Conservation (phyloP, 495 filamentous ascomycete genomes). For the Penicillium parvum region DNA sequence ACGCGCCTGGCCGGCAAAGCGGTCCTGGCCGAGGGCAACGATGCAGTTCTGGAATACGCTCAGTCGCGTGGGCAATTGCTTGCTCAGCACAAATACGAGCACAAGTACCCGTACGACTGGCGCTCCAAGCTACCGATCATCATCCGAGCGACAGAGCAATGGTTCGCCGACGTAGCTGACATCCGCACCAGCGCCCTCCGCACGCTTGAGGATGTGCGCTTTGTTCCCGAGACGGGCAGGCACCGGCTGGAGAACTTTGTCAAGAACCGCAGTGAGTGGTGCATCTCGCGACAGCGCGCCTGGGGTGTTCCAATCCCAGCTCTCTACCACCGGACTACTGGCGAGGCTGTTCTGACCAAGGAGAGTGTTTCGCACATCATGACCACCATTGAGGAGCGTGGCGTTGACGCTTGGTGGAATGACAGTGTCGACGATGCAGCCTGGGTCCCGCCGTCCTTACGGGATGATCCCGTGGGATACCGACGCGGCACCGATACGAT, state of each 20-base stretch:
- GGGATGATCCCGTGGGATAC: constrained; percentile 42
- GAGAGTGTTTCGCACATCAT: constrained; percentile 84
- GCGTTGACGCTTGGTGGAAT: constrained; percentile 91
- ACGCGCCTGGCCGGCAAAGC: constrained; percentile 54
- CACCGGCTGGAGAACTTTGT: constrained; percentile 77
- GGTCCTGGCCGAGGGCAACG: constrained; percentile 62
- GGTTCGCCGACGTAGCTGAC: constrained; percentile 87
- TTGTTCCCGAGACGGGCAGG: constrained; percentile 69
- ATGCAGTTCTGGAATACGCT: constrained; percentile 64
- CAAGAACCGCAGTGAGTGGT: constrained; percentile 89
- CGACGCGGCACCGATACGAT: constrained; percentile 90
- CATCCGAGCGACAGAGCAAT: constrained; percentile 88
- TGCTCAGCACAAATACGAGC: constrained; percentile 61
- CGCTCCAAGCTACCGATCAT: constrained; percentile 89
- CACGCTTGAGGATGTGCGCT: constrained; percentile 66
- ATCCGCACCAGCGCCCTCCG: constrained; percentile 70
- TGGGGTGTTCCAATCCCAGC: constrained; percentile 97
- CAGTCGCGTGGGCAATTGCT: constrained; percentile 52
- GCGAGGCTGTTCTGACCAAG: constrained; percentile 68
- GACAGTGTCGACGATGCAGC: constrained; percentile 65
- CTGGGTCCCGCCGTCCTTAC: constrained; percentile 65
- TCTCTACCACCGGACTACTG: constrained; percentile 64
- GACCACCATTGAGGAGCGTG: constrained; percentile 65
- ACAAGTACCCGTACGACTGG: constrained; percentile 99
- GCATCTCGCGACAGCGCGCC: constrained; percentile 93